Base-by-base conservation (phyloP, 2,329 filamentous ascomycete species). In the Scedosporium aurantiacum region DNA sequence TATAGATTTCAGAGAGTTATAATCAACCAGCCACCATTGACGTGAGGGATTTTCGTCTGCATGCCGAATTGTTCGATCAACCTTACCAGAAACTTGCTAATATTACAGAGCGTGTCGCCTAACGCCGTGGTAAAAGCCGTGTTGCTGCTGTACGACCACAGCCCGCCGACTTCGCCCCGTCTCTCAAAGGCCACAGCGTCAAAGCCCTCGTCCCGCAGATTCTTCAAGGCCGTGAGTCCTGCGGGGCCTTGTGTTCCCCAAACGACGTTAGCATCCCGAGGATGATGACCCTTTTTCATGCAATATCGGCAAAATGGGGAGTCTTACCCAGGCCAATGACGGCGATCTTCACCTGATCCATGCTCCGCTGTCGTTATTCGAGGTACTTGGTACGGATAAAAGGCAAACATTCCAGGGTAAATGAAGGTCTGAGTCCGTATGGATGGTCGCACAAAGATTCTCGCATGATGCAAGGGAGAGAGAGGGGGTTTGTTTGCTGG, bases 181-280 rank as follows among this genome's bases (percentile, higher is more conserved):
- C 72, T 68, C 66, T 78, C 75, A 59, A 71, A 77, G 1, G 69
- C 66, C 1, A 72, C 74, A 3, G 72, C 75, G n/a, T 70, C 66
- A 63, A 78, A 78, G 1, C 75, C 76, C 67, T 76, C 75, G 61
- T 77, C 75, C 10, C 70, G 69, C 8, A 78, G 67, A 2, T 71
- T 74, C 66, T 79, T 78, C 41, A 74, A 64, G 63, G 69, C 68
- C 8, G 70, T 70, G 21, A 72, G 62, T 3, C 70, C 70, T 0
- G 68, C 65, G 0, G 70, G 64, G 1, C 70, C 70, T 72, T 40
- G 56, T 28, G 28, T 21, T 25, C n/a, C 18, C 27, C 5, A 27
- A 27, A 37, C 2, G 32, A 37, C 32, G 32, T 37, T 37, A 37
- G 32, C 32, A n/a, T n/a, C n/a, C n/a, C n/a, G n/a, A n/a, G n/a